Base-by-base conservation (phyloP, 176 grass and related monocot genomes). In the Guadua angustifolia region DNA sequence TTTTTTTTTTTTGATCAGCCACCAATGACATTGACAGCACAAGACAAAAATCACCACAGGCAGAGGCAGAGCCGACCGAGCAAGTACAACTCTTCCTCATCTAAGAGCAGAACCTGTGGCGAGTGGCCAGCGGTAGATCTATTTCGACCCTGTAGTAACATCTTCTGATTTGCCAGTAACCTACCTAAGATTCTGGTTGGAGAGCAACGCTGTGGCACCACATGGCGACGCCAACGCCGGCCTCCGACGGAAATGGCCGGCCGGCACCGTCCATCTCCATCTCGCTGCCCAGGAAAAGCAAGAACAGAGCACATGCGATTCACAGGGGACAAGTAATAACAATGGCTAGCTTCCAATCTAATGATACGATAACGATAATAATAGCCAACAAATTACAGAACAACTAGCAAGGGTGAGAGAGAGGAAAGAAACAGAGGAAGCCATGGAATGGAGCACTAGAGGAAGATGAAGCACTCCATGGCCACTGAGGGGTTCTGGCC, bases 391-490 rank as follows among this genome's bases (percentile, higher is more conserved):
- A 44, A 43, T 79, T 84, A 74, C 60, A 67, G 25, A 73, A 39
- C 24, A 53, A 52, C 56, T 43, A 79, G 32, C 49, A 33, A 9
- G 55, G 18, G 45, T 21, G n/a, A 68, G 9, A 18, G 36, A 7
- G 18, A 12, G 2, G 16, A 38, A 63, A 65, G 61, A 45, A 58
- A 55, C 3, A 6, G 18, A 35, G 1, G 36, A 66, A 67, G 15
- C 24, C 51, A 39, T 25, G 17, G n/a, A 11, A 25, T 13, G 16
- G 21, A 51, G 43, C 7, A 19, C 83, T 89, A 92, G 69, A 89
- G 87, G 75, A 92, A 89, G 90, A 92, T 92, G 84, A 92, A 89
- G 75, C 90, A 92, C 62, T 92, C 90, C 87, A 92, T 86, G 55
- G 90, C 80, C 63, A 92, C 90, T 38, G 81, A 79, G 25, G 90